Percentiles rank a stretch among this genome's conserved stretches.
phyloP scores from a whole-genome alignment of 2,329 filamentous ascomycete species.

The Hortaea sp. region DNA sequence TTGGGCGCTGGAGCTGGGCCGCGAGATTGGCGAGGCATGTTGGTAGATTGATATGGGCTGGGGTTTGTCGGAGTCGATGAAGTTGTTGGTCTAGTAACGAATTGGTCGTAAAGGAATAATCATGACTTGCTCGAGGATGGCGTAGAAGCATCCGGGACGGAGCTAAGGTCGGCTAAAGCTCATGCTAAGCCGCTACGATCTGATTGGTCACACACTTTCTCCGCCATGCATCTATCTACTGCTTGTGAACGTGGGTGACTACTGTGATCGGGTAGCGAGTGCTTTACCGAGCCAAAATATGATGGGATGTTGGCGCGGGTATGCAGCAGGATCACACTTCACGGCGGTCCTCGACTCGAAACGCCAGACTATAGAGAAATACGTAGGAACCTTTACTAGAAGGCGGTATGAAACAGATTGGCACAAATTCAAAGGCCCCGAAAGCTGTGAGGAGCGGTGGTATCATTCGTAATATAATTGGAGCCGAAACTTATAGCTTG shows the following conservation, averaged over 20 bases:
- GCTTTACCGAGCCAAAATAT: too few relatives aligned
- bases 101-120: background rate
- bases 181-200: background rate
- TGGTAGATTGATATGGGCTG: slow-evolving; percentile 7
- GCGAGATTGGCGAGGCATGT: slow-evolving; percentile 41
- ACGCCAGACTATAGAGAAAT: too few relatives aligned
- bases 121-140: background rate
- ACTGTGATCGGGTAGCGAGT: too few relatives aligned
- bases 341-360: too few relatives aligned
- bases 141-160: background rate
- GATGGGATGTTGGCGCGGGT: too few relatives aligned
- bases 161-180: background rate
- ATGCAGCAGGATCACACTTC: too few relatives aligned
- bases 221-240: too few relatives aligned
- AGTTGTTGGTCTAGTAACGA: background rate
- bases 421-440: too few relatives aligned
- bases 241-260: too few relatives aligned
- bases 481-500: background rate
- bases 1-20: slow-evolving; percentile 32
- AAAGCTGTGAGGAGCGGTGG: background rate
- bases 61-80: background rate
- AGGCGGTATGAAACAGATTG: too few relatives aligned
- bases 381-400: too few relatives aligned
- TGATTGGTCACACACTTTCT: too few relatives aligned
- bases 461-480: background rate